Base-by-base conservation (phyloP, 129 eudicot species). In the Flaveria bidentis region DNA sequence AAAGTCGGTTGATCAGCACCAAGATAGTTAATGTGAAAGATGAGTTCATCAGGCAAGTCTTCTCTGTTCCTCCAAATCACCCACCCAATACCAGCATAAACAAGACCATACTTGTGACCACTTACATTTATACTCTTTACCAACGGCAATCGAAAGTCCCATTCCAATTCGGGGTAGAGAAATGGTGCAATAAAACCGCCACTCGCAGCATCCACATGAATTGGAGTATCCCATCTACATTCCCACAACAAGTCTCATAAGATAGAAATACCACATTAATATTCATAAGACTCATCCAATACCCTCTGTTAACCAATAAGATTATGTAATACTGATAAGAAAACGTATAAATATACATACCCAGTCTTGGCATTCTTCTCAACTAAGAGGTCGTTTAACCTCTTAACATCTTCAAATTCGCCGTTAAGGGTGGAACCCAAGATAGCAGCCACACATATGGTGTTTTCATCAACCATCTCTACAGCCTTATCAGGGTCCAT, bases 1-100 rank as follows among this genome's bases (percentile, higher is more conserved):
- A 91, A 91, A 58, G 97, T 91, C 51, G 97, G 97, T 69, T 91
- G 97, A 87, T 91, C 95, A 62, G 97, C 85, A 57, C 97, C 97
- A 69, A 91, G 96, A 79, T 91, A 91, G 85, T 91, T 91, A 8
- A 91, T 91, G 56, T 91, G 97, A 73, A 91, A 91, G 80, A 91
- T 89, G 50, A 91, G 92, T 49, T 91, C 96, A 0, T 91, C 97
- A 7, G 97, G 97, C 63, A 91, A 84, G 78, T 91, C 96, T 66
- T 85, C 95, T 67, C 87, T 88, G 92, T 50, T 91, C 85, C 97
- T 88, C 97, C 97, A 91, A 28, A 91, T 80, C 46, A 69, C 90
- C 97, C 97, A 91, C 39, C 97, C 97, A 67, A 91, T 81, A 15
- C 97, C 97, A 11, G 97, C 96, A 65, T 91, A 91, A 50, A 91